These are phyloP conservation scores for Sporisorium iseilematis-ciliati DNA, from an alignment of 1,284 basidiomycete genomes.

Conservation along the genomic window DNA sequence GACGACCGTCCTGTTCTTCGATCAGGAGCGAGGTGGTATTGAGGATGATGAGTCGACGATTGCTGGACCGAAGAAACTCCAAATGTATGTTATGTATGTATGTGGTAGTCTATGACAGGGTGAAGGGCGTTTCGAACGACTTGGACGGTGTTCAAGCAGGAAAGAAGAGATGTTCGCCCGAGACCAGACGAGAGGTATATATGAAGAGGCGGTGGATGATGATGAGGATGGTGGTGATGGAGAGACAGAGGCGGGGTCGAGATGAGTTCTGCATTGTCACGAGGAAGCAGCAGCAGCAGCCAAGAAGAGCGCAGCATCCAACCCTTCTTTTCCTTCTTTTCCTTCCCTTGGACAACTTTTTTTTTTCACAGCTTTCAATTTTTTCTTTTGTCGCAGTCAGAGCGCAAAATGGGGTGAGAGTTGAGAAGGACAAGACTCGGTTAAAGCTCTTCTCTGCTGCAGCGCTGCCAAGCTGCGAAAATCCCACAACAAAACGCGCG, in stretches of 20 bases:
- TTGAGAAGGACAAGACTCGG: too few species aligned
- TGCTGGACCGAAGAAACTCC: neutral
- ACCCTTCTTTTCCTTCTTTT: too few species aligned
- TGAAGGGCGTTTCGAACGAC: neutral
- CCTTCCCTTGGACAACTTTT: neutral
- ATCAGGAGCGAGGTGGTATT: slow-evolving; percentile 15
- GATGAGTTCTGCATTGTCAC: too few species aligned
- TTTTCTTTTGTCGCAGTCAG: neutral
- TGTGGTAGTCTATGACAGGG: neutral
- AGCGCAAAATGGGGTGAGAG: too few species aligned
- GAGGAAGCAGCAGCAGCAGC: too few species aligned
- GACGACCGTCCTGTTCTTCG: neutral
- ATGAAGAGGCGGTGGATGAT: neutral
- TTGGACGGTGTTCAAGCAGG: neutral
- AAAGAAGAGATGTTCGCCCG: neutral
- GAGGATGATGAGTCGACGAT: slow-evolving; percentile 1
- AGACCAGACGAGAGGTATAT: slow-evolving; percentile 2
- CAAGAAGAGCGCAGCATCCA: too few species aligned
- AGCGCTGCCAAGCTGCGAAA: too few species aligned
- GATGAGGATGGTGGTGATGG: neutral
- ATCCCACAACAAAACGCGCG: too few species aligned
- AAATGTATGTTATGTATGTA: neutral
- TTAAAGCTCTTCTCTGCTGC: too few species aligned
- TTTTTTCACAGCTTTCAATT: slow-evolving; percentile 7
- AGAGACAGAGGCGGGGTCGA: neutral